phyloP scores from a whole-genome alignment of 495 filamentous ascomycete genomes.

The Lepidopterella palustris region DNA sequence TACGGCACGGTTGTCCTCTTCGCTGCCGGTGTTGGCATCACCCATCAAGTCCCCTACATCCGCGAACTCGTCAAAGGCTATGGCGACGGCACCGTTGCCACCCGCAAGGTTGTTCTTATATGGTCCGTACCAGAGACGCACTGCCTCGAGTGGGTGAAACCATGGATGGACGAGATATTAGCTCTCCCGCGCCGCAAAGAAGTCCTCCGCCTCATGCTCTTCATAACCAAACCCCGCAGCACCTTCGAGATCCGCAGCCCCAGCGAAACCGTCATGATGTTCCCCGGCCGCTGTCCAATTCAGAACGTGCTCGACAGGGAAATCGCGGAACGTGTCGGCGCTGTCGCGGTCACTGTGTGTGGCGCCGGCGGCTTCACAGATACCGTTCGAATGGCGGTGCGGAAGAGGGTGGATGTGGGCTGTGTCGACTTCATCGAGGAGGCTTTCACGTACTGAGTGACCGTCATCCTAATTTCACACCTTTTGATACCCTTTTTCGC shows the following conservation, averaged over 20 bases:
- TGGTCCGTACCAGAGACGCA: conserved; percentile 83
- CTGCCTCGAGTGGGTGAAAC: conserved; percentile 84
- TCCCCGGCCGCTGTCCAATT: conserved; percentile 59
- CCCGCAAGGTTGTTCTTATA: conserved; percentile 65
- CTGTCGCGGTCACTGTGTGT: conserved; percentile 81
- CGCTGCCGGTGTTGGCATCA: conserved; percentile 55
- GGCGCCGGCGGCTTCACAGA: conserved; percentile 86
- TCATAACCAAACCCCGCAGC: conserved; percentile 76
- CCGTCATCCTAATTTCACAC: neutral
- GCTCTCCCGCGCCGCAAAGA: conserved; percentile 76
- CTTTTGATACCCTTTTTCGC: too few relatives aligned
- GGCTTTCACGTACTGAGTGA: conserved; percentile 61
- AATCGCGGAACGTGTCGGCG: conserved; percentile 68
- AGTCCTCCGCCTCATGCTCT: conserved; percentile 76
- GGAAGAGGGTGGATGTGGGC: conserved; percentile 56
- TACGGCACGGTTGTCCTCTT: conserved; percentile 53
- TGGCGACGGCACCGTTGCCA: conserved; percentile 38
- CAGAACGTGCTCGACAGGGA: conserved; percentile 66
- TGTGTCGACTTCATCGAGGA: conserved; percentile 89
- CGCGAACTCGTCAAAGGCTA: conserved; percentile 45
- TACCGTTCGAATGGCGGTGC: conserved; percentile 68
- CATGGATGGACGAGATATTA: conserved; percentile 94
- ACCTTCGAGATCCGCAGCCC: conserved; percentile 75
- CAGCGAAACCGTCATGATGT: conserved; percentile 83
- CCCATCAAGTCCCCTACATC: conserved; percentile 51